These are phyloP conservation scores for Globisporangium spinosum DNA, from an alignment of 352 stramenopile genomes.

Conservation along the genomic window DNA sequence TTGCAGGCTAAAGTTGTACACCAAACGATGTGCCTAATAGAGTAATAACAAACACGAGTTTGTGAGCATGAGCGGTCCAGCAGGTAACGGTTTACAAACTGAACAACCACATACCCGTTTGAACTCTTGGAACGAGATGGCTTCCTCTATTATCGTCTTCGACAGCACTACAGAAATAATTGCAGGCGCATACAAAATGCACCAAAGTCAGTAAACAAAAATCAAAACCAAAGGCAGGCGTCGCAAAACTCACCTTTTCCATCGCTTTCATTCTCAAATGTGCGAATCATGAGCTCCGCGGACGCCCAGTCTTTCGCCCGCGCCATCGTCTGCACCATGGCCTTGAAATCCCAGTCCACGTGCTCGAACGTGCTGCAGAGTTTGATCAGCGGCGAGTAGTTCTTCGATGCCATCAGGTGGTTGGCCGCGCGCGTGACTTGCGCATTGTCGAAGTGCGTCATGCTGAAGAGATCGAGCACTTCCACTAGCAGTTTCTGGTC, in stretches of 20 bases:
- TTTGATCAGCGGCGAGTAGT: constrained; percentile 50
- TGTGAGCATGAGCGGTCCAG: not conserved
- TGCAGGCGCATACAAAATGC: not conserved
- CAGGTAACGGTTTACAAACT: no score
- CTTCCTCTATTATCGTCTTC: constrained; percentile 46
- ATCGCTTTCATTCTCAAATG: not conserved
- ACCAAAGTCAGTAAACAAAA: not conserved
- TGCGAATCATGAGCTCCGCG: constrained; percentile 37
- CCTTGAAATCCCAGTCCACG: constrained; percentile 37
- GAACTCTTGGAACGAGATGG: constrained; percentile 49
- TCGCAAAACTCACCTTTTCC: not conserved
- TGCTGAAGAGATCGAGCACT: constrained; percentile 46
- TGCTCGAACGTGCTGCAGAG: constrained; percentile 33
- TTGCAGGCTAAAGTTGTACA: constrained; percentile 51
- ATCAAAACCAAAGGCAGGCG: not conserved
- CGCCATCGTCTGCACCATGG: constrained; percentile 39
- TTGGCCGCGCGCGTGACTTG: constrained; percentile 21
- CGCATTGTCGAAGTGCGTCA: constrained; percentile 23
- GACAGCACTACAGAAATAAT: constrained; percentile 17
- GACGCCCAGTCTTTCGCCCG: constrained; percentile 57
- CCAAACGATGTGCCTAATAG: constrained; percentile 52
- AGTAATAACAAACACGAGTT: not conserved
- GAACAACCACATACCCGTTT: constrained; percentile 28
- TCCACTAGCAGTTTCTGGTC: constrained; percentile 60
- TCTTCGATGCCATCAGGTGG: constrained; percentile 33